phyloP scores from a whole-genome alignment of 306 rosid genomes.

The Quercus bicolor region DNA sequence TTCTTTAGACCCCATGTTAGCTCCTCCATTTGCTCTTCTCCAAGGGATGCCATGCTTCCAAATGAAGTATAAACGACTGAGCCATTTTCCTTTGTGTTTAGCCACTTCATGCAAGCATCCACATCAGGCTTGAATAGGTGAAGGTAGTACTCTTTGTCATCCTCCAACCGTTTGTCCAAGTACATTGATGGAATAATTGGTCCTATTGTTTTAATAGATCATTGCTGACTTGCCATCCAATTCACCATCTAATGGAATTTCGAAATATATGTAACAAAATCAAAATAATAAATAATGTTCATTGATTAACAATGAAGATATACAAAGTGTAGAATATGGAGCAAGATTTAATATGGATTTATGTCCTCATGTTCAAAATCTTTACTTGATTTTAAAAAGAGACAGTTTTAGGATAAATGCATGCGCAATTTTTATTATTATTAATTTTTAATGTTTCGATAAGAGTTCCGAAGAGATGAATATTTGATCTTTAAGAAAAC shows the following conservation, averaged over 20 bases:
- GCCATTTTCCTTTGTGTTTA: not conserved
- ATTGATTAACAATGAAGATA: no score
- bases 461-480: no score
- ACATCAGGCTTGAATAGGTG: not conserved
- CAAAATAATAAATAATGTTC: no score
- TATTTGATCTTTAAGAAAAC: no score
- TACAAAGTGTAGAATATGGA: no score
- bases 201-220: slow-evolving; percentile 12
- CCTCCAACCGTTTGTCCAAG: not conserved
- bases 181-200: slow-evolving; percentile 3
- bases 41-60: not conserved
- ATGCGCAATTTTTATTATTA: no score
- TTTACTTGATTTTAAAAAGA: no score
- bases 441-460: no score
- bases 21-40: slow-evolving; percentile 14
- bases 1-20: not conserved
- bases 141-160: slow-evolving; percentile 4
- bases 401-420: no score
- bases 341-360: no score
- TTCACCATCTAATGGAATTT: not conserved
- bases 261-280: not conserved
- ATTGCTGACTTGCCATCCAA: slow-evolving; percentile 4
- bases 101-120: slow-evolving; percentile 3
- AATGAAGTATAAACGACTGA: not conserved
- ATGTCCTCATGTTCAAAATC: no score